These are phyloP conservation scores for Tieghemostelium lacteum DNA, from an alignment of 78 protist genomes.

Conservation along the genomic window DNA sequence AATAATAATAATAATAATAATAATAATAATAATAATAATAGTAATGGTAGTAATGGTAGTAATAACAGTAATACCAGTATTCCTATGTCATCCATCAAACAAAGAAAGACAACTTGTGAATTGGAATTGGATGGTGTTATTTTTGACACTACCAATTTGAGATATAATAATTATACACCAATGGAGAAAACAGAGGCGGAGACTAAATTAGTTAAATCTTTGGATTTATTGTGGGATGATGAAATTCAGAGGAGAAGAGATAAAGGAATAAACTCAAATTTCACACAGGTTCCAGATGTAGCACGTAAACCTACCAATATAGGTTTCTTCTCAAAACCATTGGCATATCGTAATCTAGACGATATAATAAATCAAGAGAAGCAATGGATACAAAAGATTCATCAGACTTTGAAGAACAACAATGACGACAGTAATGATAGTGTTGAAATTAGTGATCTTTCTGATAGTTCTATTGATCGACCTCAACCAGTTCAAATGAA, in stretches of 20 bases:
- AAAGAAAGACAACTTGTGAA: slow-evolving; percentile 79
- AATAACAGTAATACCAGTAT: neutral
- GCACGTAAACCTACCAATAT: slow-evolving; percentile 17
- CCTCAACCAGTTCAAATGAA: neutral
- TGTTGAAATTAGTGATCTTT: neutral
- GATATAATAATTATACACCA: slow-evolving; percentile 37
- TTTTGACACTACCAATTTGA: slow-evolving; percentile 26
- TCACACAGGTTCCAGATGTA: slow-evolving; percentile 34
- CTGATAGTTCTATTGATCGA: neutral
- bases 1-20: neutral
- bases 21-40: no score
- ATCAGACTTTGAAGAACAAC: neutral
- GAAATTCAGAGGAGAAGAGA: slow-evolving; percentile 21
- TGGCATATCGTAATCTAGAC: slow-evolving; percentile 29
- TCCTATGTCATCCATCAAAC: slow-evolving; percentile 17
- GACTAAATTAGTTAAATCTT: slow-evolving; percentile 55
- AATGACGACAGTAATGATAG: neutral
- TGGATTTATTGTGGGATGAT: slow-evolving; percentile 62
- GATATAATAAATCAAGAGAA: slow-evolving; percentile 35
- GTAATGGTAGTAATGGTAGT: no score
- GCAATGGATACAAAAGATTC: slow-evolving; percentile 8
- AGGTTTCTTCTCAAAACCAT: slow-evolving; percentile 63
- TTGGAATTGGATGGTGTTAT: slow-evolving; percentile 69
- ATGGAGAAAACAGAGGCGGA: slow-evolving; percentile 1
- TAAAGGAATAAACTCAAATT: slow-evolving; percentile 16